Evolutionary conservation across 495 filamentous ascomycete genomes (phyloP).

Genomic region (Penicillium herquei): DNA sequence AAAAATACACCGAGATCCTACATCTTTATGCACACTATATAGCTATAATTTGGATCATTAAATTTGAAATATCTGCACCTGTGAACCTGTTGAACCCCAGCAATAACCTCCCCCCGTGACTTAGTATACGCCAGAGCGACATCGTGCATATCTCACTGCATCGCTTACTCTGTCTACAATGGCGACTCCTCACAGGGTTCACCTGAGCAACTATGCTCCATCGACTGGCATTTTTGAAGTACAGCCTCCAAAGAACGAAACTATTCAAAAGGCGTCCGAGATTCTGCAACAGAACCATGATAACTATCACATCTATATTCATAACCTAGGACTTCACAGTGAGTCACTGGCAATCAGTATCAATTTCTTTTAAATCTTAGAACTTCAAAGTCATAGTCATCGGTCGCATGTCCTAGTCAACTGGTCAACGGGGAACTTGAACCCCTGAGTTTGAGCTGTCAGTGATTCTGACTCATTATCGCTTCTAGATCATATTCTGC

Average conservation of each 20-base stretch:
- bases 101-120: no score
- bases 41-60: no score
- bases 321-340: constrained; percentile 20
- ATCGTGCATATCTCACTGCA: neutral
- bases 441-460: no score
- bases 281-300: constrained; percentile 18
- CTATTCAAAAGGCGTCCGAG: constrained; percentile 7
- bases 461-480: neutral
- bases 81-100: no score
- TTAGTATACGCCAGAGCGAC: no score
- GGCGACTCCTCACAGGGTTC: constrained; percentile 2
- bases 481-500: constrained; percentile 33
- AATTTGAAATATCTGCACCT: no score
- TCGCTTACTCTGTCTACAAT: neutral
- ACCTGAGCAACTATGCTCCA: neutral
- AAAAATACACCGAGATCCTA: no score
- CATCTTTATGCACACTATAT: no score
- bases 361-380: neutral
- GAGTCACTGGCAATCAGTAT: no score
- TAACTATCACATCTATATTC: constrained; percentile 22
- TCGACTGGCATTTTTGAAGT: constrained; percentile 8
- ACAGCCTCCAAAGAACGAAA: constrained; percentile 3
- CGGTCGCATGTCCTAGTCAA: no score
- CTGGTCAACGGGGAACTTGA: no score
- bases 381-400: no score